Evolutionary conservation across 2,329 filamentous ascomycete species (phyloP).

Genomic region (Chalaropsis ovoidea): DNA sequence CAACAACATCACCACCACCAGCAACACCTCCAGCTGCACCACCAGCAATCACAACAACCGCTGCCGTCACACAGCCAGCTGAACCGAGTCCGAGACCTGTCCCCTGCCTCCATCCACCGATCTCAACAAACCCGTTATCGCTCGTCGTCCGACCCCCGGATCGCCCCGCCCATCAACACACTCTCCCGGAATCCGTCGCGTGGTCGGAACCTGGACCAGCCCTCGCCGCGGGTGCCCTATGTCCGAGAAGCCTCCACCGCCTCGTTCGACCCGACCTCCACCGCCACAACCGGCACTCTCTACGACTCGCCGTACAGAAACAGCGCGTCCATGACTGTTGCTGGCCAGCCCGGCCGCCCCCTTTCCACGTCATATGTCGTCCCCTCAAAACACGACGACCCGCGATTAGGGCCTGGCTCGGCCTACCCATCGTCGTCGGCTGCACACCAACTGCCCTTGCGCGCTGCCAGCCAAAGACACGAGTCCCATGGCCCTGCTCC

Average conservation of each 20-base stretch:
- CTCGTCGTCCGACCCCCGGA: constrained; percentile 24
- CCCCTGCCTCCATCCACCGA: constrained; percentile 17
- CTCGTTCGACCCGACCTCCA: constrained; percentile 20
- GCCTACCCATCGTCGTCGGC: constrained; percentile 10
- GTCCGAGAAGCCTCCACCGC: constrained; percentile 23
- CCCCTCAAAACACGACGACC: constrained; percentile 37
- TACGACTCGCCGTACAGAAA: constrained; percentile 22
- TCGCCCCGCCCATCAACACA: constrained; percentile 7
- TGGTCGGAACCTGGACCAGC: constrained; percentile 18
- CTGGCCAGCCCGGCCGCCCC: constrained; percentile 21
- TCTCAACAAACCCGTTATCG: constrained; percentile 23
- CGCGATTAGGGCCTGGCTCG: constrained; percentile 3
- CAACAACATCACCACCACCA: constrained; percentile 25
- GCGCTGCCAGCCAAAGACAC: constrained; percentile 22
- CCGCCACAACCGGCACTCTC: background rate
- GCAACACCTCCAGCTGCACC: constrained; percentile 17
- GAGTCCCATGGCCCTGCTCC: background rate
- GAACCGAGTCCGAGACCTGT: constrained; percentile 24
- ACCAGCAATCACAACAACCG: constrained; percentile 22
- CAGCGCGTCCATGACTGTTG: constrained; percentile 18
- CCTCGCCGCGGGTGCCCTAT: constrained; percentile 20
- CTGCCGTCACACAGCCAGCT: constrained; percentile 23
- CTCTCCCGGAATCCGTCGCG: constrained; percentile 25
- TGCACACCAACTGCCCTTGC: constrained; percentile 18
- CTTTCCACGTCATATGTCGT: constrained; percentile 22